These are phyloP conservation scores for Fonsecaea pedrosoi DNA, from an alignment of 2,329 filamentous ascomycete species.

Conservation along the genomic window DNA sequence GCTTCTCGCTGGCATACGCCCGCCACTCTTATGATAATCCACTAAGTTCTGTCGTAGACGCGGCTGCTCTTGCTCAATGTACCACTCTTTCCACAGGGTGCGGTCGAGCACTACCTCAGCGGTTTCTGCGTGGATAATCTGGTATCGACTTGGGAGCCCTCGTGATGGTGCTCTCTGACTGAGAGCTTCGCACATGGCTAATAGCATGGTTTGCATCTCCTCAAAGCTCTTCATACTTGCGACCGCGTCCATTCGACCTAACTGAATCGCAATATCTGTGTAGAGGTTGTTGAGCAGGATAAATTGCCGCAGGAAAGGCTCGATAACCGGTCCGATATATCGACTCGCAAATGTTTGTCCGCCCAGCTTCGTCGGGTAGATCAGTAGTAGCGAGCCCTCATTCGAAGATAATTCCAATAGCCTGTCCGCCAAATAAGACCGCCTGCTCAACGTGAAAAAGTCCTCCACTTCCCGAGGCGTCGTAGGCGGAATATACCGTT, in stretches of 20 bases:
- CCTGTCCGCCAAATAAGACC: slow-evolving; percentile 66
- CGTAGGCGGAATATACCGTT: slow-evolving; percentile 70
- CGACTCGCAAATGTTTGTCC: slow-evolving; percentile 64
- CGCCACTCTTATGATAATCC: slow-evolving; percentile 42
- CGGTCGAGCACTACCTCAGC: slow-evolving; percentile 60
- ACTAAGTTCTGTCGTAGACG: slow-evolving; percentile 56
- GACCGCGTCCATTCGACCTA: slow-evolving; percentile 63
- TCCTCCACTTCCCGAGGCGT: slow-evolving; percentile 64
- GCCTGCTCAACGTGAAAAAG: slow-evolving; percentile 62
- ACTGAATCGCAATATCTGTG: slow-evolving; percentile 60
- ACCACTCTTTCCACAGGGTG: slow-evolving; percentile 68
- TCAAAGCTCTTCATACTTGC: slow-evolving; percentile 63
- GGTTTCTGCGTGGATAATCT: slow-evolving; percentile 58
- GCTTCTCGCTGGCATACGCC: slow-evolving; percentile 44
- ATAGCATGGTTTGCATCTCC: slow-evolving; percentile 53
- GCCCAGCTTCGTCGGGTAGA: slow-evolving; percentile 67
- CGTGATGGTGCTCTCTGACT: slow-evolving; percentile 43
- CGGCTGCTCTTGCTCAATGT: slow-evolving; percentile 68
- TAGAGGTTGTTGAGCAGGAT: slow-evolving; percentile 65
- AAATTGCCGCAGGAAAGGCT: slow-evolving; percentile 65
- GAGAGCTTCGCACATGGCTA: slow-evolving; percentile 49
- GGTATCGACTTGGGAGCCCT: slow-evolving; percentile 47
- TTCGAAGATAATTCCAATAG: slow-evolving; percentile 64
- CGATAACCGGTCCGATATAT: slow-evolving; percentile 67
- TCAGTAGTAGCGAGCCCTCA: slow-evolving; percentile 65